Conservation (phyloP, 495 filamentous ascomycete species). For the Xylaria palmicola region DNA sequence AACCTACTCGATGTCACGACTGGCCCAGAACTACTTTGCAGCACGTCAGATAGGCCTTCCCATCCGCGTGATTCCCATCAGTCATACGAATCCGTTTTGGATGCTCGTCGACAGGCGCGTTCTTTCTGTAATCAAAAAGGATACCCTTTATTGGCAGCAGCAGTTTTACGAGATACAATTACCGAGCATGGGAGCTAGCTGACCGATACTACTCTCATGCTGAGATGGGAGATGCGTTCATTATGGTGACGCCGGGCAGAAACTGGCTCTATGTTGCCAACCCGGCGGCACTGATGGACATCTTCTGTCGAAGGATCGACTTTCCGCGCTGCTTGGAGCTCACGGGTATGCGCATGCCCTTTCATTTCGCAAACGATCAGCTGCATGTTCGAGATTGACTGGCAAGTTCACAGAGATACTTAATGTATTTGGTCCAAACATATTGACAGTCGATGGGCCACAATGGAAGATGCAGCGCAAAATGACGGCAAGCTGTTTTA, state of each 20-base stretch:
- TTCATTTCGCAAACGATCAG: not conserved
- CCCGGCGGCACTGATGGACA: slow-evolving; percentile 34
- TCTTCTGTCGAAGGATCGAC: slow-evolving; percentile 38
- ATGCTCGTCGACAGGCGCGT: slow-evolving; percentile 28
- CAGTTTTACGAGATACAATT: slow-evolving; percentile 34
- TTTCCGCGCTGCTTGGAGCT: slow-evolving; percentile 44
- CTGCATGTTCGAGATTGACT: not conserved
- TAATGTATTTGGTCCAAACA: slow-evolving; percentile 48
- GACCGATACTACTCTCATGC: slow-evolving; percentile 39
- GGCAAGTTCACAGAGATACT: slow-evolving; percentile 27
- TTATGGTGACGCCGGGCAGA: slow-evolving; percentile 42
- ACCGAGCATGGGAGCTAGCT: slow-evolving; percentile 34
- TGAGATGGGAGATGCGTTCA: slow-evolving; percentile 42
- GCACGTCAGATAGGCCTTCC: slow-evolving; percentile 36
- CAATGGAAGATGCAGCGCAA: slow-evolving; percentile 50
- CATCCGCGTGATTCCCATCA: slow-evolving; percentile 37
- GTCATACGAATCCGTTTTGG: slow-evolving; percentile 31
- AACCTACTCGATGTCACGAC: not conserved
- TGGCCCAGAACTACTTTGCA: slow-evolving; percentile 21
- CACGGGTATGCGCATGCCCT: slow-evolving; percentile 16
- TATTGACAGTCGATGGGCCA: slow-evolving; percentile 40
- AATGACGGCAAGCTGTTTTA: slow-evolving; percentile 41
- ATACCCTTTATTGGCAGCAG: slow-evolving; percentile 29
- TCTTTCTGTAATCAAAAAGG: slow-evolving; percentile 16
- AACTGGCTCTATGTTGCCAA: slow-evolving; percentile 44